These are phyloP conservation scores for Botryosphaeria dothidea DNA, from an alignment of 2,329 filamentous ascomycete genomes.

Conservation along the genomic window DNA sequence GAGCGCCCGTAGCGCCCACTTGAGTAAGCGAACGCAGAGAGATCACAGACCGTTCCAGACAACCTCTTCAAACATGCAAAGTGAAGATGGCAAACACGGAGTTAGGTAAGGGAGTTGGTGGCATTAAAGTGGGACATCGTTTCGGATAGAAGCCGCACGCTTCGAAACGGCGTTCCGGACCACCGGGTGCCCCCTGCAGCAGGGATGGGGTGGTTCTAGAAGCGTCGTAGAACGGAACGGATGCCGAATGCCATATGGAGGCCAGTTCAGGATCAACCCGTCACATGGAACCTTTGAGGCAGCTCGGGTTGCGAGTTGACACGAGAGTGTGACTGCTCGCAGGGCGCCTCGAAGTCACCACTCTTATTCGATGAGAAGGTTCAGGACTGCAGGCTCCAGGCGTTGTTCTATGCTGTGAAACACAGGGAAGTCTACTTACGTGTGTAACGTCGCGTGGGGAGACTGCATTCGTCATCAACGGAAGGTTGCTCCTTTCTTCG, in stretches of 20 bases:
- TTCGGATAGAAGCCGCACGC: slow-evolving; percentile 8
- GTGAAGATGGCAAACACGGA: background rate
- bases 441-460: background rate
- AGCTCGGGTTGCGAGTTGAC: background rate
- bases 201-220: slow-evolving; percentile 6
- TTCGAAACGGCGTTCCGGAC: slow-evolving; percentile 4
- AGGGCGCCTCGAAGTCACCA: background rate
- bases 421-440: background rate
- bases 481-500: background rate
- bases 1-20: background rate
- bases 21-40: background rate
- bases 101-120: background rate
- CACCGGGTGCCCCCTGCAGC: slow-evolving; percentile 8
- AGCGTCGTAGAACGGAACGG: background rate
- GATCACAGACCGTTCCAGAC: background rate
- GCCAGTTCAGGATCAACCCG: background rate
- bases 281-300: background rate
- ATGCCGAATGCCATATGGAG: background rate
- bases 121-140: slow-evolving; percentile 15
- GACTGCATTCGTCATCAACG: background rate
- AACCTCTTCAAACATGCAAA: background rate
- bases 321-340: background rate
- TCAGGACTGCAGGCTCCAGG: background rate
- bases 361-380: background rate
- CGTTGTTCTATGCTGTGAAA: background rate